A percentile compares a stretch with the other conserved stretches of the same genome.
Evolutionary conservation across 1,284 basidiomycete genomes (phyloP).

Genomic region (Trametes versicolor): DNA sequence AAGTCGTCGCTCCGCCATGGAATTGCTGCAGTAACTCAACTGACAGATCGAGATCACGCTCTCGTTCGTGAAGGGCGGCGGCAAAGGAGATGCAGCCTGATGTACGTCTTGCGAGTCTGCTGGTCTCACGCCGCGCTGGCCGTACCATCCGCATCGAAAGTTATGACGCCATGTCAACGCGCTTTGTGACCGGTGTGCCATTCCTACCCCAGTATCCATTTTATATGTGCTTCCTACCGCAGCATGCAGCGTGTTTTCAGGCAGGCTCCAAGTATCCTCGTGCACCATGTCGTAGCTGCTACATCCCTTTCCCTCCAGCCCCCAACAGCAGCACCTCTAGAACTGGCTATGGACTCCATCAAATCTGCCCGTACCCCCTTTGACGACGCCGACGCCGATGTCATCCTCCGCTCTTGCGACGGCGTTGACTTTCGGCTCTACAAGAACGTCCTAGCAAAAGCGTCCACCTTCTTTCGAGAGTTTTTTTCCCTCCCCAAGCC

Average conservation of each 20-base stretch:
- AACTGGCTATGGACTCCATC: background rate
- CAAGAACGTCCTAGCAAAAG: constrained; percentile 26
- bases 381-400: constrained; percentile 25
- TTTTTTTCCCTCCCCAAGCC: constrained; percentile 11
- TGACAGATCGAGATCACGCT: background rate
- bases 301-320: too few relatives aligned
- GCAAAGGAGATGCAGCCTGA: background rate
- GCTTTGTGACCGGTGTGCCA: too few relatives aligned
- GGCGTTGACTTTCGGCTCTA: constrained; percentile 29
- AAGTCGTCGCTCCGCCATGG: background rate
- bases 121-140: background rate
- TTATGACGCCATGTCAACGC: too few relatives aligned
- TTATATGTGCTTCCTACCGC: background rate
- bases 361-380: constrained; percentile 11
- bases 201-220: background rate
- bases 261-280: too few relatives aligned
- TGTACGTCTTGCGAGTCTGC: background rate
- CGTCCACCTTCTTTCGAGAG: constrained; percentile 21
- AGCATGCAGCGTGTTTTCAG: too few relatives aligned
- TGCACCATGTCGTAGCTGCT: too few relatives aligned
- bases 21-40: background rate
- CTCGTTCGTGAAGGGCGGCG: too few relatives aligned
- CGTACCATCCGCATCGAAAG: too few relatives aligned
- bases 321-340: too few relatives aligned
- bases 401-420: constrained; percentile 28